Conservation (phyloP, 306 rosid species). For the Arachis hypogaea region DNA sequence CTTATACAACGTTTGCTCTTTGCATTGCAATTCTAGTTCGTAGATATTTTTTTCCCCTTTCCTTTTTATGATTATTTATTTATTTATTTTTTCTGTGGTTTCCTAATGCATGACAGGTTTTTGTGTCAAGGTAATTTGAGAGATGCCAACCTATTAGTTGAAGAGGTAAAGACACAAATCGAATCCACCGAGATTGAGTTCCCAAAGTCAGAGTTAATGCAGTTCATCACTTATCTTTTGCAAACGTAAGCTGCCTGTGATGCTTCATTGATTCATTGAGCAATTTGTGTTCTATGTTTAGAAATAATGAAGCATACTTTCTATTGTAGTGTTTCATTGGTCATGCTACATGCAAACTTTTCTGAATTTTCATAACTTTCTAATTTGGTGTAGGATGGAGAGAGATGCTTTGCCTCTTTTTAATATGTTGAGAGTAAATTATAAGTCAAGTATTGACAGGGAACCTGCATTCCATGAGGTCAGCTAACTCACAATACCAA, state of each 20-base stretch:
- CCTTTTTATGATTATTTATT: background rate
- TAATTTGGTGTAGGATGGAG: slow-evolving; percentile 67
- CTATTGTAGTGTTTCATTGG: background rate
- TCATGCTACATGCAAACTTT: background rate
- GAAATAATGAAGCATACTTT: slow-evolving; percentile 4
- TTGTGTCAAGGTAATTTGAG: slow-evolving; percentile 78
- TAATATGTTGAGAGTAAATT: slow-evolving; percentile 72
- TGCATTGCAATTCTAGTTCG: slow-evolving; percentile 4
- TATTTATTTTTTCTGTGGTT: background rate
- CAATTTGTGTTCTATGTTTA: slow-evolving; percentile 23
- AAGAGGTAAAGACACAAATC: slow-evolving; percentile 74
- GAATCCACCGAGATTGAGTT: slow-evolving; percentile 53
- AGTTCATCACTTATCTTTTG: slow-evolving; percentile 74
- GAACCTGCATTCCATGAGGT: slow-evolving; percentile 92
- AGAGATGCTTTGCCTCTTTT: slow-evolving; percentile 93
- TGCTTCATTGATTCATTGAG: background rate
- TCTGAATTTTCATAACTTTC: background rate
- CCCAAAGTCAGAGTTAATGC: slow-evolving; percentile 75
- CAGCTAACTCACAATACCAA: slow-evolving; percentile 27
- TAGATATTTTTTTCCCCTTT: background rate
- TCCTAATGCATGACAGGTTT: slow-evolving; percentile 57
- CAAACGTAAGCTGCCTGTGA: slow-evolving; percentile 65
- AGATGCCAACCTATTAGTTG: slow-evolving; percentile 82
- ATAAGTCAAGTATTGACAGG: slow-evolving; percentile 70
- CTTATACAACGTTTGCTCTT: slow-evolving; percentile 18